Conservation (phyloP, 768 basidiomycete genomes). For the Pulveroboletus ravenelii region DNA sequence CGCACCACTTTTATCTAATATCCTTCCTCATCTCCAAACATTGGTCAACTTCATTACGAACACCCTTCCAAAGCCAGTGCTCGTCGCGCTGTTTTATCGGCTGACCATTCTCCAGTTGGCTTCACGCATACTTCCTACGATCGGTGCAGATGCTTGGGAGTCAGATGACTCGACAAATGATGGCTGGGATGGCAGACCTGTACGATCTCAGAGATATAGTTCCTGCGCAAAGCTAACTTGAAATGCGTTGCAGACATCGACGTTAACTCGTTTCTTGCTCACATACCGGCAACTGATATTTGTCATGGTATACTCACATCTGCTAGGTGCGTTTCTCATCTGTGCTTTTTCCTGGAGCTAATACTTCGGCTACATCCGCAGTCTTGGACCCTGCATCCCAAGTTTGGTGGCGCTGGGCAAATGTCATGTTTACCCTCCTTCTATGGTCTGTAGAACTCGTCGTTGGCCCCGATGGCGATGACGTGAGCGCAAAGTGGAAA, state of each 20-base stretch:
- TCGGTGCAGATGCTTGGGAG: slow-evolving; percentile 79
- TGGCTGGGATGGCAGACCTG: slow-evolving; percentile 70
- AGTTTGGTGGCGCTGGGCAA: slow-evolving; percentile 92
- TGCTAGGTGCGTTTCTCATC: slow-evolving; percentile 56
- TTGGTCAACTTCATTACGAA: slow-evolving; percentile 78
- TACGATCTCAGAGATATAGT: slow-evolving; percentile 26
- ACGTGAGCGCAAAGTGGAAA: slow-evolving; percentile 68
- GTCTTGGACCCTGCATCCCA: slow-evolving; percentile 88
- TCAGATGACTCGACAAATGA: slow-evolving; percentile 56
- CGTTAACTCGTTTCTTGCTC: slow-evolving; percentile 64
- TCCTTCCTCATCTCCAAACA: slow-evolving; percentile 76
- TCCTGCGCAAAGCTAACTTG: slow-evolving; percentile 6
- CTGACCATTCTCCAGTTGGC: slow-evolving; percentile 78
- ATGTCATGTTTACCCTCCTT: slow-evolving; percentile 79
- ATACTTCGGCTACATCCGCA: slow-evolving; percentile 24
- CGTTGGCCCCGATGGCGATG: slow-evolving; percentile 74
- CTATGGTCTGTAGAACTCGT: slow-evolving; percentile 81
- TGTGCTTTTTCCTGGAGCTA: neutral
- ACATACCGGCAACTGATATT: slow-evolving; percentile 84
- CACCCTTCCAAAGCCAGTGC: slow-evolving; percentile 80
- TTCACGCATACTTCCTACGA: slow-evolving; percentile 77
- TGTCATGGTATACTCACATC: slow-evolving; percentile 81
- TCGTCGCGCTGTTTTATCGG: slow-evolving; percentile 75
- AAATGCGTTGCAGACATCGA: slow-evolving; percentile 55
- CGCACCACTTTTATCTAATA: slow-evolving; percentile 71